phyloP scores from a whole-genome alignment of 2,329 filamentous ascomycete species.

The Penicillium nordicum region DNA sequence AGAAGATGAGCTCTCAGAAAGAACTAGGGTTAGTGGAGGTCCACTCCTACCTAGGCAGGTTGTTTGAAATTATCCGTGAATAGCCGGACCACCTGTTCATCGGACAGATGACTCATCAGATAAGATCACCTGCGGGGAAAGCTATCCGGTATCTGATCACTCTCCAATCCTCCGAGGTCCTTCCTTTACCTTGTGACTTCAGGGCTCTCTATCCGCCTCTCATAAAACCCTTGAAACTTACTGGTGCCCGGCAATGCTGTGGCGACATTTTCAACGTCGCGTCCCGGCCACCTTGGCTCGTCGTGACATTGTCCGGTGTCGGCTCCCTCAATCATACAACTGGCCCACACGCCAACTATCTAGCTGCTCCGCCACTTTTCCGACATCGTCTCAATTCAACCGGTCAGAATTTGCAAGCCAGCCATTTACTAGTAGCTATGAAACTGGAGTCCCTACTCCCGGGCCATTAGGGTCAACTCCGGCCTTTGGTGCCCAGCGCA shows the following conservation, averaged over 20 bases:
- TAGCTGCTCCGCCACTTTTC: slow-evolving; percentile 35
- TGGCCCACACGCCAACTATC: slow-evolving; percentile 22
- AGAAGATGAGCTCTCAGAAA: too few species aligned
- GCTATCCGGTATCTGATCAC: slow-evolving; percentile 25
- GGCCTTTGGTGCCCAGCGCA: slow-evolving; percentile 54
- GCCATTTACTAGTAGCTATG: slow-evolving; percentile 61
- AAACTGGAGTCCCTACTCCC: slow-evolving; percentile 58
- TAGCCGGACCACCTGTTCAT: not conserved
- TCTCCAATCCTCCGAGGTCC: not conserved
- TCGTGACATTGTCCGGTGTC: slow-evolving; percentile 24
- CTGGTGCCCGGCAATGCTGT: slow-evolving; percentile 30
- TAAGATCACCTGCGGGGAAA: slow-evolving; percentile 27
- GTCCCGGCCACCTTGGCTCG: slow-evolving; percentile 20
- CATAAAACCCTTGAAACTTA: not conserved
- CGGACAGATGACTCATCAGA: slow-evolving; percentile 23
- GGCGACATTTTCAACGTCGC: slow-evolving; percentile 30
- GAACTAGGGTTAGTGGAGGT: too few species aligned
- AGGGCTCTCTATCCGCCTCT: not conserved
- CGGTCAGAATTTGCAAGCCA: slow-evolving; percentile 63
- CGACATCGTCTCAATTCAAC: slow-evolving; percentile 51
- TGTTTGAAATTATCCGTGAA: not conserved
- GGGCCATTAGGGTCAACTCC: slow-evolving; percentile 62
- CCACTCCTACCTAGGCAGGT: too few species aligned
- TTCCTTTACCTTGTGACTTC: not conserved
- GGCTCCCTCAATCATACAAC: slow-evolving; percentile 12